A percentile compares a stretch with the other conserved stretches of the same genome.
Evolutionary conservation across 257 asterid genomes (phyloP).

Genomic region (Solanum microdontum): DNA sequence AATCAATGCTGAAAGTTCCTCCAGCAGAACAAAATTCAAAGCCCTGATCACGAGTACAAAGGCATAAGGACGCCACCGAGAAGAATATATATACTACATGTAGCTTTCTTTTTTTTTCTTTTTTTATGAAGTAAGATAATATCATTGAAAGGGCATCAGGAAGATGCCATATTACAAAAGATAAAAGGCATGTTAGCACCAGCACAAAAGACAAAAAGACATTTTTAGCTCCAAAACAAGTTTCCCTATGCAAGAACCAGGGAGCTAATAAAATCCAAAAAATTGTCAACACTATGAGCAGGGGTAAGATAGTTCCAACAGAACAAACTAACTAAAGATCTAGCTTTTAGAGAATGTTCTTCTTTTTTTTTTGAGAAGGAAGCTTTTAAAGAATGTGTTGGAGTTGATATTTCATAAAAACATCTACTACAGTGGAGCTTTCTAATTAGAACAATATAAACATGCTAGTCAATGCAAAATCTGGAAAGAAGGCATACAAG

Average conservation of each 20-base stretch:
- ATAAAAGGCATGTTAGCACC: neutral
- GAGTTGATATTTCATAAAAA: neutral
- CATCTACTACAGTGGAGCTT: neutral
- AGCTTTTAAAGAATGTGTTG: neutral
- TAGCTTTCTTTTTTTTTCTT: neutral
- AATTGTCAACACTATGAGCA: neutral
- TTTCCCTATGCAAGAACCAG: neutral
- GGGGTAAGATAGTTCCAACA: neutral
- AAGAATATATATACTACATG: neutral
- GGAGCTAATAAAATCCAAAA: neutral
- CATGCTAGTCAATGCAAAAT: neutral
- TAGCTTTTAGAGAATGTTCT: neutral
- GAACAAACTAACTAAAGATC: neutral
- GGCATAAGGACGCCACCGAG: neutral
- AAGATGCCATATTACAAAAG: neutral
- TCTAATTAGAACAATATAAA: neutral
- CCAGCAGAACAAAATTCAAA: neutral
- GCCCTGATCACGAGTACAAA: neutral
- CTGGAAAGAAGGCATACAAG: slow-evolving; percentile 33
- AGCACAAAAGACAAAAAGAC: neutral
- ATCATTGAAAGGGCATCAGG: neutral
- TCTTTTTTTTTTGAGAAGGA: neutral
- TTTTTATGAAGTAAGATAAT: neutral
- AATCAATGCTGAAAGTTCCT: neutral
- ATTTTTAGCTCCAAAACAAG: neutral